Evolutionary conservation across 2,329 filamentous ascomycete genomes (phyloP), one percentile per base, ranked within the genome.

Genomic region (Talaromyces piceae): DNA sequence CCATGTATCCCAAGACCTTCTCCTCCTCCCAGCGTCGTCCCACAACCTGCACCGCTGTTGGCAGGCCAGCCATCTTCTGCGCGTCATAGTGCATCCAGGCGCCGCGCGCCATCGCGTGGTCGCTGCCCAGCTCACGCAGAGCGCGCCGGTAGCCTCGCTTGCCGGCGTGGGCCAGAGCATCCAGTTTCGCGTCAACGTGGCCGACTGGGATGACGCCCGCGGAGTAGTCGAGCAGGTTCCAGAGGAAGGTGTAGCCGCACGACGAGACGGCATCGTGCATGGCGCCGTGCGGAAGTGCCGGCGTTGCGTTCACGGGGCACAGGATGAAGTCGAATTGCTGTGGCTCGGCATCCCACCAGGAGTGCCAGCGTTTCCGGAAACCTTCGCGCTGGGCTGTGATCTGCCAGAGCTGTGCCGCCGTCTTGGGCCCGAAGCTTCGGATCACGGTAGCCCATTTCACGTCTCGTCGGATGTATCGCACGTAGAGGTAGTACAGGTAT

Each of bases 161-260:
- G 0, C 71, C 59, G 0, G 11, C 18, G 26, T 49, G 39, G 1
- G 50, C 45, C 20, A 89, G 81, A 0, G 91, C 75, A 56, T 81
- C 77, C 62, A 93, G 87, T 39, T 82, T 73, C 1, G 67, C 62
- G 58, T 95, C 86, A 1, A 96, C 91, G 54, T 90, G 87, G 0
- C 88, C 91, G 1, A 96, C 83, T 0, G 91, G 91, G 20, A 97
- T 63, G 30, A 95, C 82, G 31, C 91, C 91, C 11, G 81, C 80
- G 1, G 87, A 81, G 69, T 96, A 96, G 65, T 96, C 91, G 45
- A 96, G 80, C 81, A 96, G 58, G 61, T 96, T 96, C 73, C 93
- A 97, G 51, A 95, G 70, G 65, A 96, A 95, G 0, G 91, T 96
- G 64, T 97, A 96, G 1, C 89, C 90, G 61, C 91, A 96, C 58